phyloP scores from a whole-genome alignment of 495 filamentous ascomycete species.

The Pseudoneurospora amorphoporcata region DNA sequence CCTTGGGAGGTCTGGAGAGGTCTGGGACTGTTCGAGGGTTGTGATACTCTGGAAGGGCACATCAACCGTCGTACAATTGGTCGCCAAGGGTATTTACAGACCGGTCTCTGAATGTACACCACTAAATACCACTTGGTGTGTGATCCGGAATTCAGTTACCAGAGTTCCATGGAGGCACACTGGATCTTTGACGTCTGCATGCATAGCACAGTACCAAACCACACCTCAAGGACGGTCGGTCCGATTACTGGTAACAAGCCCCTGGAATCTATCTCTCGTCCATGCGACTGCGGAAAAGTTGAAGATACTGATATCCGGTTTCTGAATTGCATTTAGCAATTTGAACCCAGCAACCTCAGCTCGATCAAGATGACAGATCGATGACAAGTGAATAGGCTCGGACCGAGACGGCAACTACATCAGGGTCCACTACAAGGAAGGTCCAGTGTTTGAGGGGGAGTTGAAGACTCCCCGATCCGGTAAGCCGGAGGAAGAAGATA shows the following conservation, averaged over 20 bases:
- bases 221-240: slow-evolving; percentile 7
- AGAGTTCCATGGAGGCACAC: background rate
- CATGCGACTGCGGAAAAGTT: background rate
- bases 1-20: background rate
- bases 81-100: background rate
- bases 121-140: background rate
- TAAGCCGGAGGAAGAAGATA: background rate
- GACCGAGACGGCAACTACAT: background rate
- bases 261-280: background rate
- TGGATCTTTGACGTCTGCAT: background rate
- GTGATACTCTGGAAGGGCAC: background rate
- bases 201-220: background rate
- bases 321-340: background rate
- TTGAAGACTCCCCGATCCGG: background rate
- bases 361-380: background rate
- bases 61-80: background rate
- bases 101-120: background rate
- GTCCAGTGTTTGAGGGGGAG: background rate
- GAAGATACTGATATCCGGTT: background rate
- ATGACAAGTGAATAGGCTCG: background rate
- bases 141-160: background rate
- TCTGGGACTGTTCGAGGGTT: background rate
- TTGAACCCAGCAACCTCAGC: background rate
- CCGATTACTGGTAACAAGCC: slow-evolving; percentile 20
- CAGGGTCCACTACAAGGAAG: background rate